Evolutionary conservation across 345 rosid genomes (phyloP), one percentile per base, ranked within the genome.

Genomic region (Gossypium arboreum): DNA sequence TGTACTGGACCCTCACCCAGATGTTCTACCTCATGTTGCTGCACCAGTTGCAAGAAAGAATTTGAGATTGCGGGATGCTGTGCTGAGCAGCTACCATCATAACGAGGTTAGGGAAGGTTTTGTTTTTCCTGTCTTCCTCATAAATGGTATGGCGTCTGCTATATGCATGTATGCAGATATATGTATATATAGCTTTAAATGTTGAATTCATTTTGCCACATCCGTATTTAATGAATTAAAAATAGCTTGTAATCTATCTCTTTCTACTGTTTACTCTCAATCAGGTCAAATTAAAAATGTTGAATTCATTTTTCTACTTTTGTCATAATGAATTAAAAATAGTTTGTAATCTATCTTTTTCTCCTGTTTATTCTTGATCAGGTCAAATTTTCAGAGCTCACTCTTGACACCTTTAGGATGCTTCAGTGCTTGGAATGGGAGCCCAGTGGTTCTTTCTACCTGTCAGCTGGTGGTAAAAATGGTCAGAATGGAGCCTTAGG

Each of bases 341-440:
- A 12, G 15, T 8, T 56, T 55, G 13, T 71, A 57, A 56, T 52
- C 12, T 73, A 20, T 3, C 9, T 3, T 69, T 68, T 72, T 34
- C 75, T 10, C 5, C 65, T 12, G 9, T 75, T 58, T 79, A 39
- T 68, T 70, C 39, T 73, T 79, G 58, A 75, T 71, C 89, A 94
- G 97, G 90, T 92, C 81, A 94, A 94, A 86, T 92, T 85, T 86
- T 94, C 97, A 2, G 98, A 94, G 92, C 95, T 94, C 80, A 91
- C 97, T 3, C 84, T 94, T 41, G 97, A 94, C 83, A 81, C 95
- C 22, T 94, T 91, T 76, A 90, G 98, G 91, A 92, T 94, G 95
- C 97, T 94, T 83, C 98, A 94, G 70, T 90, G 93, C 86, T 74
- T 94, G 78, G 98, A 94, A 79, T 94, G 98, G 98, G 98, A 94